A percentile compares a stretch with the other conserved stretches of the same genome.
phyloP scores from a whole-genome alignment of 176 grass and related monocot genomes.

The Rhynchospora breviuscula region DNA sequence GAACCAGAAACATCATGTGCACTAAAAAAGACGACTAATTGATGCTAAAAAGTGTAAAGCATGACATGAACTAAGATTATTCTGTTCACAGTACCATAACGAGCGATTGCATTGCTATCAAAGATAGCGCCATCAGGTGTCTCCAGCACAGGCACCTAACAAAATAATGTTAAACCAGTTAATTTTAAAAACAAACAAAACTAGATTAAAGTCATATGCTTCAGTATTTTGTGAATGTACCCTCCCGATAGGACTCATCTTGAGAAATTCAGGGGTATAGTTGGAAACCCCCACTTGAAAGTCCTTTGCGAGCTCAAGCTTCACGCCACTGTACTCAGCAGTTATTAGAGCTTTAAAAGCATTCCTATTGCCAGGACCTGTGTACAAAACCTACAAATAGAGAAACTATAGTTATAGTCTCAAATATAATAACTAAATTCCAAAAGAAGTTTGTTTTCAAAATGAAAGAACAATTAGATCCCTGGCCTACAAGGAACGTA shows the following conservation, averaged over 20 bases:
- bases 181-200: not conserved
- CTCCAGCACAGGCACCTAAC: slow-evolving; percentile 70
- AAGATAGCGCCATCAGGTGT: slow-evolving; percentile 67
- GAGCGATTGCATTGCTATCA: slow-evolving; percentile 79
- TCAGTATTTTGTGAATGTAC: too few species aligned
- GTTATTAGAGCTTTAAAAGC: slow-evolving; percentile 64
- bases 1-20: too few species aligned
- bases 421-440: too few species aligned
- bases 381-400: not conserved
- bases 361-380: slow-evolving; percentile 53
- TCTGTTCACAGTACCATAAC: slow-evolving; percentile 74
- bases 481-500: not conserved
- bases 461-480: too few species aligned
- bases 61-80: too few species aligned
- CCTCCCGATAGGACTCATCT: slow-evolving; percentile 82
- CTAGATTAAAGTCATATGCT: too few species aligned
- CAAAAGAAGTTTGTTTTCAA: too few species aligned
- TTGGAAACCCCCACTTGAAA: slow-evolving; percentile 86
- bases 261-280: slow-evolving; percentile 62
- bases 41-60: too few species aligned
- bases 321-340: slow-evolving; percentile 51
- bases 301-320: slow-evolving; percentile 52
- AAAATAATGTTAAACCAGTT: not conserved
- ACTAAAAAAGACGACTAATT: not conserved
- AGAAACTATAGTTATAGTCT: not conserved